These are phyloP conservation scores for Hyaloperonospora arabidopsidis DNA, from an alignment of 352 stramenopile genomes.

Conservation along the genomic window DNA sequence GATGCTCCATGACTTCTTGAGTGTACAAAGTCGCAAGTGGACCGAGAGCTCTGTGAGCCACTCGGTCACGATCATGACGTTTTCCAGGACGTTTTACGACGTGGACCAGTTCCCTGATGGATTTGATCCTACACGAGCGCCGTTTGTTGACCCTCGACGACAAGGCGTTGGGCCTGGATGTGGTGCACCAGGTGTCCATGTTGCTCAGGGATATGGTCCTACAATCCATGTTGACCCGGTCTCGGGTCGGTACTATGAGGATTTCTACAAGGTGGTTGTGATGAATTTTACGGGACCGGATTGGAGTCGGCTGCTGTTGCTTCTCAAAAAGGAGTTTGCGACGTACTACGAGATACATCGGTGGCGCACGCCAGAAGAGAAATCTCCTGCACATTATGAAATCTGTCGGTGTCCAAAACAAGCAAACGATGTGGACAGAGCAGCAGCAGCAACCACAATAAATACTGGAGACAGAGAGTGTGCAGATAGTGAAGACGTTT, in stretches of 20 bases:
- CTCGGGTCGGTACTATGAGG: slow-evolving; percentile 54
- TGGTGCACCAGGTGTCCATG: slow-evolving; percentile 19
- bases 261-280: slow-evolving; percentile 80
- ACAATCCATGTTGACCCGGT: slow-evolving; percentile 53
- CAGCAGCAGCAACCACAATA: not conserved
- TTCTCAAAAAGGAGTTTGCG: slow-evolving; percentile 92
- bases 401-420: slow-evolving; percentile 24
- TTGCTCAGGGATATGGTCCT: slow-evolving; percentile 40
- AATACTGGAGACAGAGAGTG: slow-evolving; percentile 3
- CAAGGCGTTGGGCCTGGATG: slow-evolving; percentile 42
- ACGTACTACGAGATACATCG: slow-evolving; percentile 82
- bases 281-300: slow-evolving; percentile 87
- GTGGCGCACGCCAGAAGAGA: slow-evolving; percentile 48
- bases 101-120: slow-evolving; percentile 51
- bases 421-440: not conserved
- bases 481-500: slow-evolving; percentile 14
- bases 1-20: slow-evolving; percentile 71
- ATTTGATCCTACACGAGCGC: slow-evolving; percentile 35
- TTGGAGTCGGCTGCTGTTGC: slow-evolving; percentile 82
- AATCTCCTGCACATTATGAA: slow-evolving; percentile 52
- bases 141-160: slow-evolving; percentile 41
- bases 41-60: slow-evolving; percentile 79
- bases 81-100: slow-evolving; percentile 85
- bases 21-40: slow-evolving; percentile 79
- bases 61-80: slow-evolving; percentile 89